Evolutionary conservation across 1,284 basidiomycete genomes (phyloP).

Genomic region (Cryptococcus floricola): DNA sequence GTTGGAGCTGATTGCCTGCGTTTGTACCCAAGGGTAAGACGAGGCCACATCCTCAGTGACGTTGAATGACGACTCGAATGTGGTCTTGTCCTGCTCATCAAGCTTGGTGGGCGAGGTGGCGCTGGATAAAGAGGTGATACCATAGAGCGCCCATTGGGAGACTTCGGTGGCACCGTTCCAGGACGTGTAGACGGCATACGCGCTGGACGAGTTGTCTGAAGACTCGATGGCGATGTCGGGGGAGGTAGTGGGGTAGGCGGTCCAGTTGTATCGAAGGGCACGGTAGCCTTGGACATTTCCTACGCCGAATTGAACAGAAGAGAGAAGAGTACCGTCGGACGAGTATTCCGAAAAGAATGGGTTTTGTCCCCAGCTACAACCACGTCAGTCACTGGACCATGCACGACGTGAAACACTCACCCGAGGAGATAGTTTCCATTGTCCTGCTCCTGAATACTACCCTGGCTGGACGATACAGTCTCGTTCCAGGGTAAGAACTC

Average conservation of each 20-base stretch:
- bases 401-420: slow-evolving; percentile 2
- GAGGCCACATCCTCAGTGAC: slow-evolving; percentile 1
- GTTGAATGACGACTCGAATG: slow-evolving; percentile 27
- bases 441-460: slow-evolving; percentile 21
- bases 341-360: slow-evolving; percentile 27
- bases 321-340: slow-evolving; percentile 24
- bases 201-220: neutral
- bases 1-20: slow-evolving; percentile 2
- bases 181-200: slow-evolving; percentile 16
- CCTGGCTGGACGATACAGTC: slow-evolving; percentile 26
- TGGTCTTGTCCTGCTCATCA: slow-evolving; percentile 4
- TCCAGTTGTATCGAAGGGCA: slow-evolving; percentile 26
- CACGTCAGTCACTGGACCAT: neutral
- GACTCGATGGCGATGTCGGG: slow-evolving; percentile 19
- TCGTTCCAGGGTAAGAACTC: slow-evolving; percentile 25
- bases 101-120: slow-evolving; percentile 2
- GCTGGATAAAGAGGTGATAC: slow-evolving; percentile 8
- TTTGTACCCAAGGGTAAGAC: slow-evolving; percentile 4
- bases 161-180: slow-evolving; percentile 46
- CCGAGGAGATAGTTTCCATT: slow-evolving; percentile 27
- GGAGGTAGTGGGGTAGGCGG: slow-evolving; percentile 22
- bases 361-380: slow-evolving; percentile 15
- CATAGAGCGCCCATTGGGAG: slow-evolving; percentile 19
- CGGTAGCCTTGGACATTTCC: slow-evolving; percentile 34
- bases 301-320: slow-evolving; percentile 33